Conservation (phyloP, 768 basidiomycete species). For the Suillus weaverae region DNA sequence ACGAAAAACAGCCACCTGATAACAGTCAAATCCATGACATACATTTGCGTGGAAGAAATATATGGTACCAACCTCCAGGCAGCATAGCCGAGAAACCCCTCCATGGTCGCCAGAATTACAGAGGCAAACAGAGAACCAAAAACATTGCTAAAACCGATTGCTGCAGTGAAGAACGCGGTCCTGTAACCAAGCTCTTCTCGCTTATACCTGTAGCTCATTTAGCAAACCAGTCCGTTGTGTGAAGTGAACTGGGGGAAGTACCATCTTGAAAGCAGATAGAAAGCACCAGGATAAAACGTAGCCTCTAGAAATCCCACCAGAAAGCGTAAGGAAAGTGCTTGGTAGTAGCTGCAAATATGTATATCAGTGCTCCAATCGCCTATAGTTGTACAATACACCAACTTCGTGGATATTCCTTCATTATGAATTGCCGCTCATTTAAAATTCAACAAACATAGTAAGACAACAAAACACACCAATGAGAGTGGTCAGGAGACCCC, state of each 20-base stretch:
- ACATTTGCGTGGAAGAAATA: too few relatives aligned
- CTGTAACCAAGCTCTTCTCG: constrained; percentile 65
- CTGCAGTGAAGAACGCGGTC: constrained; percentile 65
- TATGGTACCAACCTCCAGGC: constrained; percentile 59
- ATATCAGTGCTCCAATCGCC: background rate
- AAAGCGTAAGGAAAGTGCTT: constrained; percentile 67
- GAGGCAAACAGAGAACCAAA: constrained; percentile 77
- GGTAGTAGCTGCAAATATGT: constrained; percentile 44
- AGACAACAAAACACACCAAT: constrained; percentile 38
- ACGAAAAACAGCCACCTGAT: constrained; percentile 67
- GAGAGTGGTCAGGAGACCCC: constrained; percentile 57
- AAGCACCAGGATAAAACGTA: constrained; percentile 62
- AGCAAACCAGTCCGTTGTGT: background rate
- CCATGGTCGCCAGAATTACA: constrained; percentile 65
- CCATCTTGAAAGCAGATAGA: constrained; percentile 70
- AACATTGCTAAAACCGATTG: constrained; percentile 71
- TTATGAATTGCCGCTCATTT: background rate
- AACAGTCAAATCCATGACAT: background rate
- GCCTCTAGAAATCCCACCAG: constrained; percentile 67
- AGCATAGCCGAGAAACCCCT: constrained; percentile 59
- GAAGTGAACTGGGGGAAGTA: background rate
- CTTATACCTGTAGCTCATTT: constrained; percentile 51
- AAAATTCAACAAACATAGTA: constrained; percentile 5
- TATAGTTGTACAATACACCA: background rate
- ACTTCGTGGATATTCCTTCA: constrained; percentile 37